A percentile compares a stretch with the other conserved stretches of the same genome.
Conservation (phyloP, 331 rosid species). For the Malus hybrid region DNA sequence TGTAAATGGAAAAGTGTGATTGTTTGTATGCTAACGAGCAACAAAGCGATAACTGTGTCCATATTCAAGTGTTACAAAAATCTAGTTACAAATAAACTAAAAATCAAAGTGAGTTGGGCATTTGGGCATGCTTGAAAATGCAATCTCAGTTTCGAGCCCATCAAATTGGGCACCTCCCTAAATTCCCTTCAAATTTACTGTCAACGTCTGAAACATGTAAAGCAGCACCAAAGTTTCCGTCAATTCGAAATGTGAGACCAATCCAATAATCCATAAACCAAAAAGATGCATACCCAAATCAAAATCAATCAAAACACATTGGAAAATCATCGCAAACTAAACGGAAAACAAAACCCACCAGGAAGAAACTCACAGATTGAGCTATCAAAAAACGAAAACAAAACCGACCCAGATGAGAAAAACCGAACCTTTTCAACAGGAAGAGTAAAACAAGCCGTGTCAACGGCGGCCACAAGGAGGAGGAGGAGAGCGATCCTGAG, state of each 20-base stretch:
- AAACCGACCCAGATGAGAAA: no score
- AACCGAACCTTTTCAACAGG: no score
- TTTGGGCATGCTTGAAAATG: no score
- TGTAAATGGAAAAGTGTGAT: background rate
- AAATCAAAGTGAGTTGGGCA: no score
- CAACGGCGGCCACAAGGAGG: no score
- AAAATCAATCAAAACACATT: background rate
- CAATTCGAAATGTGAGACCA: background rate
- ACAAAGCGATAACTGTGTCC: background rate
- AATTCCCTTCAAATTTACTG: background rate
- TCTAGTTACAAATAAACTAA: no score
- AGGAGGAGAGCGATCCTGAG: no score
- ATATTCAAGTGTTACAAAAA: background rate
- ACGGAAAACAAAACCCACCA: no score
- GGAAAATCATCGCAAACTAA: background rate
- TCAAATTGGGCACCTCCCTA: background rate
- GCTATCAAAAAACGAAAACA: no score
- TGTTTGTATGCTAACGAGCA: background rate
- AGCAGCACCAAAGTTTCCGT: background rate
- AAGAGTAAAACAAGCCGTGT: no score
- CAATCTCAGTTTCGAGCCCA: no score
- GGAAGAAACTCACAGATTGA: no score
- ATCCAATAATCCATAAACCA: background rate
- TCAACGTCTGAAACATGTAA: background rate
- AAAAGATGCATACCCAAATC: background rate